A percentile compares a stretch with the other conserved stretches of the same genome.
Evolutionary conservation across 768 basidiomycete genomes (phyloP).

Genomic region (Obba rivulosa): DNA sequence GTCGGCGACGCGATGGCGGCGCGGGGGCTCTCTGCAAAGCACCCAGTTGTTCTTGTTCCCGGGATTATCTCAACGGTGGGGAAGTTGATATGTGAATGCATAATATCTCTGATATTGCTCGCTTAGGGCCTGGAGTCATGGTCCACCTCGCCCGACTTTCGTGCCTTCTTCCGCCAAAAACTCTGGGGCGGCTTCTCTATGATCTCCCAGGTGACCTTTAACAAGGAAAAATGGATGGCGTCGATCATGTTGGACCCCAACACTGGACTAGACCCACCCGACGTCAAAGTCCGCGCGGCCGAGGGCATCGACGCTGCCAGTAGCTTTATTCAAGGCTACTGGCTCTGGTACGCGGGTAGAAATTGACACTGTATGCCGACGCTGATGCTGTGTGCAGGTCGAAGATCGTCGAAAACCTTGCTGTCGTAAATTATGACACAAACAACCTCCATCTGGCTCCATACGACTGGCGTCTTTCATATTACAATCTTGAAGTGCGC

Average conservation of each 20-base stretch:
- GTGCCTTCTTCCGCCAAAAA: slow-evolving; percentile 89
- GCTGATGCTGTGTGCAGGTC: slow-evolving; percentile 41
- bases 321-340: slow-evolving; percentile 84
- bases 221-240: slow-evolving; percentile 84
- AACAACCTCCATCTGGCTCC: slow-evolving; percentile 81
- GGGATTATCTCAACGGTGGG: slow-evolving; percentile 84
- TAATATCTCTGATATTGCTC: background rate
- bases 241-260: slow-evolving; percentile 88
- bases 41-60: slow-evolving; percentile 84
- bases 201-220: slow-evolving; percentile 79
- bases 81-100: background rate
- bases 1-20: slow-evolving; percentile 65
- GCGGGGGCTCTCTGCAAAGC: slow-evolving; percentile 59
- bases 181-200: slow-evolving; percentile 76
- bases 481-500: slow-evolving; percentile 86
- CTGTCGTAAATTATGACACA: slow-evolving; percentile 88
- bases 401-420: slow-evolving; percentile 92
- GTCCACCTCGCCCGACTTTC: slow-evolving; percentile 83
- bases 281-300: slow-evolving; percentile 83
- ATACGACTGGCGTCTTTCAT: slow-evolving; percentile 90
- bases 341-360: slow-evolving; percentile 68
- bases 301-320: slow-evolving; percentile 91
- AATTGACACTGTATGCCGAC: background rate
- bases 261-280: slow-evolving; percentile 86
- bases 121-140: slow-evolving; percentile 82